phyloP scores from a whole-genome alignment of 2,329 filamentous ascomycete species.

The Exutisphaerella laricina region DNA sequence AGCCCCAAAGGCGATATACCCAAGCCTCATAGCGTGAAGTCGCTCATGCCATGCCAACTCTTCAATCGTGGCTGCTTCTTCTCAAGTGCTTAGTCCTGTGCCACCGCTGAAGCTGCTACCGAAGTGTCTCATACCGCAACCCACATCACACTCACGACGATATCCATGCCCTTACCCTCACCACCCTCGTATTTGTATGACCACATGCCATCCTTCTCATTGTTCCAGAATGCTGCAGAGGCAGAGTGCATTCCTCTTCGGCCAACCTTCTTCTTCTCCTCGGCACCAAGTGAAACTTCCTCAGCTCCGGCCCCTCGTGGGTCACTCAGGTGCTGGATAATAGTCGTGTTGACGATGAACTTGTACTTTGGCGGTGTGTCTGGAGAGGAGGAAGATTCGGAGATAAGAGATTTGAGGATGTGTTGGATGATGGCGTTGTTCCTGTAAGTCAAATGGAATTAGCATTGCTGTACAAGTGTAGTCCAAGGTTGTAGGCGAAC shows the following conservation, averaged over 20 bases:
- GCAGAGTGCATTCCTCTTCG: conserved; percentile 87
- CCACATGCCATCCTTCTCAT: conserved; percentile 86
- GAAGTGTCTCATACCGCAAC: conserved; percentile 49
- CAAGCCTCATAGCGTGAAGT: background rate
- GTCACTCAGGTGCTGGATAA: conserved; percentile 84
- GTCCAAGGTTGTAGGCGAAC: too few species aligned
- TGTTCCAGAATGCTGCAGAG: conserved; percentile 82
- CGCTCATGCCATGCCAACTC: background rate
- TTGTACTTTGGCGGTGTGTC: conserved; percentile 65
- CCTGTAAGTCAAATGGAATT: too few species aligned
- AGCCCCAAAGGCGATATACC: background rate
- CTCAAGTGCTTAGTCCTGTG: background rate
- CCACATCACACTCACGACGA: conserved; percentile 60
- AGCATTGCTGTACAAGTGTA: too few species aligned
- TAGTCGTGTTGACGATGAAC: conserved; percentile 96
- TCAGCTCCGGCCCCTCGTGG: conserved; percentile 57
- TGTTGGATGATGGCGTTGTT: conserved; percentile 86
- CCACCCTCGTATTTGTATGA: conserved; percentile 72
- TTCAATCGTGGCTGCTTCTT: background rate
- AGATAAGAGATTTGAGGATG: conserved; percentile 71
- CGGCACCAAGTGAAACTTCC: conserved; percentile 39
- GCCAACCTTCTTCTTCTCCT: conserved; percentile 64
- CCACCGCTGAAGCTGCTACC: background rate
- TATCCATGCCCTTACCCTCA: conserved; percentile 48
- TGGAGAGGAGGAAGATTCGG: conserved; percentile 44